phyloP scores from a whole-genome alignment of 331 rosid genomes.

The Malus hybrid region DNA sequence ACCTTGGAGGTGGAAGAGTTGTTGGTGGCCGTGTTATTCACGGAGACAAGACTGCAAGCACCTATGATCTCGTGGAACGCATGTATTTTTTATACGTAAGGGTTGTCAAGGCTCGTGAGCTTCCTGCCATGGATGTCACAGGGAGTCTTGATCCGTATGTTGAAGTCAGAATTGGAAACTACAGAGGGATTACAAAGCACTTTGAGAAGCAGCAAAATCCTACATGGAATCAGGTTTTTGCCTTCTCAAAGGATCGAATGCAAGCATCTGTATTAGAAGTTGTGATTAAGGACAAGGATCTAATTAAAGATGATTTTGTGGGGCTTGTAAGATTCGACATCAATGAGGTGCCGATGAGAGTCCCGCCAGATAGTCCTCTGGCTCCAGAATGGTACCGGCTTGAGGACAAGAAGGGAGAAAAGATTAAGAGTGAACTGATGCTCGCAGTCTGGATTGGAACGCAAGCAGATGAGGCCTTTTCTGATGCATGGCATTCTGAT shows the following conservation, averaged over 20 bases:
- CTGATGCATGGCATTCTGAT: slow-evolving; percentile 73
- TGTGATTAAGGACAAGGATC: slow-evolving; percentile 51
- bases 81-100: slow-evolving; percentile 51
- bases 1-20: slow-evolving; percentile 65
- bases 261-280: slow-evolving; percentile 46
- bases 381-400: slow-evolving; percentile 73
- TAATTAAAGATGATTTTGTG: slow-evolving; percentile 40
- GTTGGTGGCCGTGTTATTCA: slow-evolving; percentile 58
- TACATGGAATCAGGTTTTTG: slow-evolving; percentile 60
- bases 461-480: slow-evolving; percentile 29
- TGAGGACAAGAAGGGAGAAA: slow-evolving; percentile 24
- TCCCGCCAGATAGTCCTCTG: slow-evolving; percentile 61
- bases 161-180: slow-evolving; percentile 56
- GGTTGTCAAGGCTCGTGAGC: slow-evolving; percentile 67
- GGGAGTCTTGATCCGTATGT: slow-evolving; percentile 60
- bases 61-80: slow-evolving; percentile 62
- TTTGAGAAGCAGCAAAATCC: slow-evolving; percentile 53
- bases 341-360: slow-evolving; percentile 42
- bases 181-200: slow-evolving; percentile 45
- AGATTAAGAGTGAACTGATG: slow-evolving; percentile 44
- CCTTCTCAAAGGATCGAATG: slow-evolving; percentile 29
- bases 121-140: slow-evolving; percentile 49
- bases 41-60: slow-evolving; percentile 31
- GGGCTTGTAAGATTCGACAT: slow-evolving; percentile 46
- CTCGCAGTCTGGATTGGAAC: slow-evolving; percentile 29